Percentiles rank a stretch among this genome's conserved stretches.
These are phyloP conservation scores for Cenococcum geophilum DNA, from an alignment of 495 filamentous ascomycete genomes.

Conservation along the genomic window DNA sequence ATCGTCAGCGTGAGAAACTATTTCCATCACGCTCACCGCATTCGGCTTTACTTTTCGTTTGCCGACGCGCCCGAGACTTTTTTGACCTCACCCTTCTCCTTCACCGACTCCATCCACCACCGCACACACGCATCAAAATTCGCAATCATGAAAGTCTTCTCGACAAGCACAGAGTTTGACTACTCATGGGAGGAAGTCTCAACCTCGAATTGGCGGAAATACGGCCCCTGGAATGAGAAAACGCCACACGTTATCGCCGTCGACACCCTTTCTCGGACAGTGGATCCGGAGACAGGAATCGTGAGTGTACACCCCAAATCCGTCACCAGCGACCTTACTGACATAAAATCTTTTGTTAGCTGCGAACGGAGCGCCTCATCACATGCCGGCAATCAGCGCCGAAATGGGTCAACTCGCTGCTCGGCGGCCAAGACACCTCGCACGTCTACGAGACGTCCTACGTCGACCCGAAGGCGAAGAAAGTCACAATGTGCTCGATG, in stretches of 20 bases:
- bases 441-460: slow-evolving; percentile 94
- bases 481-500: slow-evolving; percentile 86
- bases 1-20: neutral
- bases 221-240: slow-evolving; percentile 97
- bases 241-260: slow-evolving; percentile 89
- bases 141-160: slow-evolving; percentile 83
- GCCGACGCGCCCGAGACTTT: slow-evolving; percentile 4
- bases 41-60: slow-evolving; percentile 8
- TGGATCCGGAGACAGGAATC: slow-evolving; percentile 79
- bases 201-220: slow-evolving; percentile 99
- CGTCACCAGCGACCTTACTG: slow-evolving; percentile 5
- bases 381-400: slow-evolving; percentile 87
- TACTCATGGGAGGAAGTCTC: slow-evolving; percentile 98
- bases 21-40: neutral
- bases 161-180: slow-evolving; percentile 78
- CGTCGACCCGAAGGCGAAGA: slow-evolving; percentile 73
- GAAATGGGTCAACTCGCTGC: slow-evolving; percentile 72
- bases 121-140: slow-evolving; percentile 4
- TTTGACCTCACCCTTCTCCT: neutral
- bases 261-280: slow-evolving; percentile 76
- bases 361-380: slow-evolving; percentile 94
- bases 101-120: neutral
- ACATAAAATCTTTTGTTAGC: slow-evolving; percentile 40
- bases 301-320: slow-evolving; percentile 44
- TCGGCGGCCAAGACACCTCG: slow-evolving; percentile 69